Percentiles rank a stretch among this genome's conserved stretches.
Evolutionary conservation across 75 land plant genomes (phyloP).

Genomic region (Cunninghamia lanceolata): DNA sequence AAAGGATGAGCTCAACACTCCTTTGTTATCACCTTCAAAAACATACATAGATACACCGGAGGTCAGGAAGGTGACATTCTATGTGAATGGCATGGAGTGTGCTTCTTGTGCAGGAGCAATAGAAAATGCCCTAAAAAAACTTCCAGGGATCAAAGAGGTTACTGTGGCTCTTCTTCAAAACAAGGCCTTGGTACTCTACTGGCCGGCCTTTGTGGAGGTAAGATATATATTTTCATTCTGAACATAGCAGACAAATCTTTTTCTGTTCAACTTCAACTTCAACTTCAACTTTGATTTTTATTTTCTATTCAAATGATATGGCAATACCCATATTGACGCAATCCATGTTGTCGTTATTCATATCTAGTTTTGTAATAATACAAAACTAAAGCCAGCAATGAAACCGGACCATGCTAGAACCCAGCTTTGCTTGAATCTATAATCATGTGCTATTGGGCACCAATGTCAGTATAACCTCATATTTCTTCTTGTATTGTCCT

Average conservation of each 20-base stretch:
- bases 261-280: no score
- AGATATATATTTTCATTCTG: constrained; percentile 10
- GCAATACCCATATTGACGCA: not conserved
- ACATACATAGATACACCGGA: not conserved
- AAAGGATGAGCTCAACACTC: not conserved
- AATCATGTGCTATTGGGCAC: not conserved
- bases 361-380: not conserved
- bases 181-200: constrained; percentile 60
- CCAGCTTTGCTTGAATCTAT: not conserved
- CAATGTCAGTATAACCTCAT: not conserved
- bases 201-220: constrained; percentile 63
- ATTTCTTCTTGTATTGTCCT: not conserved
- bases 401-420: not conserved
- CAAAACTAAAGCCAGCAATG: not conserved
- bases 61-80: constrained; percentile 34
- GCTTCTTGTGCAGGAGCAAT: constrained; percentile 84
- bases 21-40: not conserved
- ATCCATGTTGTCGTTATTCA: not conserved
- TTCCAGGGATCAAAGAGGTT: constrained; percentile 70
- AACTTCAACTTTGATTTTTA: no score
- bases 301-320: not conserved
- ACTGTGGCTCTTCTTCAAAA: constrained; percentile 79
- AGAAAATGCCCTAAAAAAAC: constrained; percentile 58
- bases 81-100: constrained; percentile 70
- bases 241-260: no score